Conservation (phyloP, 345 rosid genomes). For the Noccaea bulbosa region DNA sequence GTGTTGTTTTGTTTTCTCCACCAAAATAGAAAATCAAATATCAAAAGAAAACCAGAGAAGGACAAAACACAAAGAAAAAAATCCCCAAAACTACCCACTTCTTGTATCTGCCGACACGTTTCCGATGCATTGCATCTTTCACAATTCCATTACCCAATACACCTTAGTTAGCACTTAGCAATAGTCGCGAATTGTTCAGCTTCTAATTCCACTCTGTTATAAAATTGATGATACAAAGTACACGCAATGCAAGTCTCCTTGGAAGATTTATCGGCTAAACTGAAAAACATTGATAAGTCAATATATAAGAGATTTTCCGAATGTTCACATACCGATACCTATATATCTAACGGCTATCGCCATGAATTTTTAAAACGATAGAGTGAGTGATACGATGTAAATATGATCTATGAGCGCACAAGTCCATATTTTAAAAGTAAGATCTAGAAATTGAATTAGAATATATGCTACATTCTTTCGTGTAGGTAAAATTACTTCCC, state of each 20-base stretch:
- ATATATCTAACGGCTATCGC: neutral
- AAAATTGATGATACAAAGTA: neutral
- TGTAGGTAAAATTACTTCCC: neutral
- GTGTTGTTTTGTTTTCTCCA: conserved; percentile 19
- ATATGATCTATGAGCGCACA: too few species aligned
- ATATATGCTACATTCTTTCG: neutral
- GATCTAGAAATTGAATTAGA: neutral
- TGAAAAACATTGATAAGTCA: neutral
- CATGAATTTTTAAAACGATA: neutral
- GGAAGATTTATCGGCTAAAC: neutral
- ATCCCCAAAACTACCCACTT: neutral
- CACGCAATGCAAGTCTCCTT: conserved; percentile 21
- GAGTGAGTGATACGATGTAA: neutral
- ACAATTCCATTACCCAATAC: conserved; percentile 2
- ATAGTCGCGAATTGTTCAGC: conserved; percentile 1
- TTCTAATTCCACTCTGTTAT: conserved; percentile 5
- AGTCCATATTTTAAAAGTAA: neutral
- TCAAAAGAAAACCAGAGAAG: neutral
- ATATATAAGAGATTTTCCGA: neutral
- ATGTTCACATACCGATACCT: neutral
- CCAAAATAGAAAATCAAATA: neutral
- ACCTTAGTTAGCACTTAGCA: neutral
- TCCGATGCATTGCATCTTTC: conserved; percentile 37
- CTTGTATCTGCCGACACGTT: conserved; percentile 21
- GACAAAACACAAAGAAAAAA: conserved; percentile 4